A percentile compares a stretch with the other conserved stretches of the same genome.
These are phyloP conservation scores for Chiua virens DNA, from an alignment of 768 basidiomycete species.

Conservation along the genomic window DNA sequence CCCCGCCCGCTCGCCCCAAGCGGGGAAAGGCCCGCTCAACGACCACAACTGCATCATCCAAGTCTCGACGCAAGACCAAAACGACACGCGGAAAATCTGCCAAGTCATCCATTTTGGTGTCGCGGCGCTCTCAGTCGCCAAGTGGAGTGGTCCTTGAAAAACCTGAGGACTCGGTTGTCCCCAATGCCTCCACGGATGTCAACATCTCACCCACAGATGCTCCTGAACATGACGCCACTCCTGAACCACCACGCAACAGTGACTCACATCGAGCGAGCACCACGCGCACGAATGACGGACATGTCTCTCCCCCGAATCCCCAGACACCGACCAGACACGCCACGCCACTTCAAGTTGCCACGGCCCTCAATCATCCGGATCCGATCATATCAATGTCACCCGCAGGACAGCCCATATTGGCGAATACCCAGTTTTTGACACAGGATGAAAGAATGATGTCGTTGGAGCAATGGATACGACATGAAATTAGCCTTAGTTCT, in stretches of 20 bases:
- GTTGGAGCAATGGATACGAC: slow-evolving; percentile 79
- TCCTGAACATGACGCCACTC: not conserved
- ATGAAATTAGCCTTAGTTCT: slow-evolving; percentile 69
- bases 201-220: not conserved
- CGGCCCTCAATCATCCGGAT: not conserved
- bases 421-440: slow-evolving; percentile 19
- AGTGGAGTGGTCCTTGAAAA: slow-evolving; percentile 1
- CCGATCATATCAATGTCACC: slow-evolving; percentile 15
- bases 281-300: not conserved
- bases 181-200: not conserved
- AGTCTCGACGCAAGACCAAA: slow-evolving; percentile 24
- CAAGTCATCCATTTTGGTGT: slow-evolving; percentile 14
- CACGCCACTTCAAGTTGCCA: not conserved
- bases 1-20: slow-evolving; percentile 13
- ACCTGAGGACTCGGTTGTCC: not conserved
- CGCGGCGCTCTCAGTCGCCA: slow-evolving; percentile 16
- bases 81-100: slow-evolving; percentile 20
- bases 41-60: slow-evolving; percentile 20
- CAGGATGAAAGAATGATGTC: slow-evolving; percentile 71
- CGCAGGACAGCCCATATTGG: slow-evolving; percentile 9
- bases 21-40: slow-evolving; percentile 21
- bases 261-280: not conserved
- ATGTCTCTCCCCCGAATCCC: not conserved
- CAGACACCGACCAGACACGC: not conserved
- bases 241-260: not conserved